phyloP scores from a whole-genome alignment of 805 yeast genomes.

The Saccharomycopsis vini region DNA sequence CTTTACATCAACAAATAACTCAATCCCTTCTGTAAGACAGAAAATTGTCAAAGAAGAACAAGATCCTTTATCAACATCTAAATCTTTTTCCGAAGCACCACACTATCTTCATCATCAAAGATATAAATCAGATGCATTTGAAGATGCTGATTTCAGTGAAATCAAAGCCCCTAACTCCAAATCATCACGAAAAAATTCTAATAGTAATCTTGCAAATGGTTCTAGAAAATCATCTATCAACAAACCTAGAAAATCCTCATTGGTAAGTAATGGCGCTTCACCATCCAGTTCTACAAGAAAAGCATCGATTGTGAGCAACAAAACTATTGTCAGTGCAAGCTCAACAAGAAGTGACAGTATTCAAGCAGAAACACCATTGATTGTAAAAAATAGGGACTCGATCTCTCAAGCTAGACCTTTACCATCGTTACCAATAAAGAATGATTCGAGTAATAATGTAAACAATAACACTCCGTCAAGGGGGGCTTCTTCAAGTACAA shows the following conservation, averaged over 20 bases:
- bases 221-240: background rate
- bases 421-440: conserved; percentile 9
- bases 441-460: background rate
- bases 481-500: too few species aligned
- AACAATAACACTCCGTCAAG: too few species aligned
- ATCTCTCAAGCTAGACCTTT: conserved; percentile 2
- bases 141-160: conserved; percentile 4
- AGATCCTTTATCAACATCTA: background rate
- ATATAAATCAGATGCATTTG: conserved; percentile 18
- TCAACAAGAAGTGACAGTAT: conserved; percentile 2
- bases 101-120: conserved; percentile 16
- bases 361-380: conserved; percentile 6
- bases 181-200: background rate
- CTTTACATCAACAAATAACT: too few species aligned
- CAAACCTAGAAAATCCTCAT: background rate
- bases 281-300: conserved; percentile 2
- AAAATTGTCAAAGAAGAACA: background rate
- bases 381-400: conserved; percentile 2
- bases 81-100: conserved; percentile 2
- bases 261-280: background rate
- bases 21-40: conserved; percentile 8
- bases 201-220: background rate
- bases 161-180: too few species aligned
- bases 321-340: background rate
- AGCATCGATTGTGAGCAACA: background rate